Percentiles rank a stretch among this genome's conserved stretches.
phyloP scores from a whole-genome alignment of 495 filamentous ascomycete species.

The Pyrenula aspistea region DNA sequence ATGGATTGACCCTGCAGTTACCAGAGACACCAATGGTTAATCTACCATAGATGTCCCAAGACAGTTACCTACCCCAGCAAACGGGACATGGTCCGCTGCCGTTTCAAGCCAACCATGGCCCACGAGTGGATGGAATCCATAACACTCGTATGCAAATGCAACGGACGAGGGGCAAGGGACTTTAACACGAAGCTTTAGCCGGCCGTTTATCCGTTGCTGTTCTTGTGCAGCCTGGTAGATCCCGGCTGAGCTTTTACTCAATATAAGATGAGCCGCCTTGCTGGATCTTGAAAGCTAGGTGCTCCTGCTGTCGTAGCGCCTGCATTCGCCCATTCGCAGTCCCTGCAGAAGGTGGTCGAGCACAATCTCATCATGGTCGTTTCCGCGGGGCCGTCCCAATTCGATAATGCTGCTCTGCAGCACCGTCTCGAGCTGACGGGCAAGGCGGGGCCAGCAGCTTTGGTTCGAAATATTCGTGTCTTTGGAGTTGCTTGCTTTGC shows the following conservation, averaged over 20 bases:
- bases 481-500: conserved; percentile 66
- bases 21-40: too few relatives aligned
- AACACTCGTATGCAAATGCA: background rate
- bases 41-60: too few relatives aligned
- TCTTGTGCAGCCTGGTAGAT: background rate
- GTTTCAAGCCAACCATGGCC: background rate
- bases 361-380: conserved; percentile 26
- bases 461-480: conserved; percentile 58
- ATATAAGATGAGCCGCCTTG: background rate
- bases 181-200: background rate
- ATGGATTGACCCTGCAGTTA: too few relatives aligned
- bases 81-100: too few relatives aligned
- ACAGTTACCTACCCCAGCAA: too few relatives aligned
- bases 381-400: conserved; percentile 14
- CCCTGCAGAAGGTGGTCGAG: too few relatives aligned
- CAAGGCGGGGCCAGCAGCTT: conserved; percentile 47
- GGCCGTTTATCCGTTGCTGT: background rate
- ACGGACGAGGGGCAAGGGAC: background rate
- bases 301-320: too few relatives aligned
- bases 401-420: conserved; percentile 50
- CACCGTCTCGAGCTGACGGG: conserved; percentile 55
- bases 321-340: too few relatives aligned
- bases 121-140: background rate
- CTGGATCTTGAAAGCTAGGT: background rate
- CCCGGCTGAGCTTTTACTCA: background rate